Evolutionary conservation across 2,329 filamentous ascomycete genomes (phyloP).

Genomic region (Calonectria fujianensis): DNA sequence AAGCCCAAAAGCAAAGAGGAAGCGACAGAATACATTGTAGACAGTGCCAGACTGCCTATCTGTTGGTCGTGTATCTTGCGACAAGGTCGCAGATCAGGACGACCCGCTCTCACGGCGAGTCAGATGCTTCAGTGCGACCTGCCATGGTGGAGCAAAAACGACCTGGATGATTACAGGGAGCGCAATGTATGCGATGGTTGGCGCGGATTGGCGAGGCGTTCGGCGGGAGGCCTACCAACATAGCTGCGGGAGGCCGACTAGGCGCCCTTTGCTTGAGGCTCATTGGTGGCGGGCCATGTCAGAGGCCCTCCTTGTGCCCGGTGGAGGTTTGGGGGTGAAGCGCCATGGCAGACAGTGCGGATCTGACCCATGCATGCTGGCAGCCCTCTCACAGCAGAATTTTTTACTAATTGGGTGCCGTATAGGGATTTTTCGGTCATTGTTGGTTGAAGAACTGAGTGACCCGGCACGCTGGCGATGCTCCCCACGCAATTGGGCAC

Average conservation of each 20-base stretch:
- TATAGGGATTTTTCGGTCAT: conserved; percentile 5
- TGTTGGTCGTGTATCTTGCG: conserved; percentile 8
- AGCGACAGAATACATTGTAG: conserved; percentile 1
- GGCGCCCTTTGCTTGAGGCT: neutral
- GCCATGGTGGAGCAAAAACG: conserved; percentile 8
- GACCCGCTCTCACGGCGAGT: conserved; percentile 13
- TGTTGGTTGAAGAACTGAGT: neutral
- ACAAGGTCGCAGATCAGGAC: neutral
- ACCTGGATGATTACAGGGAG: neutral
- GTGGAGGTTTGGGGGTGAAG: conserved; percentile 2
- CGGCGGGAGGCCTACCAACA: conserved; percentile 25
- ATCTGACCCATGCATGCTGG: conserved; percentile 13
- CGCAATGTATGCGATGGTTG: neutral
- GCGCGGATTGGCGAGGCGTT: conserved; percentile 1
- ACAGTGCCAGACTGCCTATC: conserved; percentile 11
- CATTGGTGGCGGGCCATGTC: conserved; percentile 10
- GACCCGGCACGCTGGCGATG: neutral
- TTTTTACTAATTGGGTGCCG: conserved; percentile 15
- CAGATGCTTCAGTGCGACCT: neutral
- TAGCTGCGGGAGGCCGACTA: conserved; percentile 33
- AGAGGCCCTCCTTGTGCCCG: neutral
- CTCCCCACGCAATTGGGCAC: conserved; percentile 8
- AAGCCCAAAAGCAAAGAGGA: conserved; percentile 15
- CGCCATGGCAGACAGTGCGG: conserved; percentile 13
- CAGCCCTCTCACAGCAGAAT: neutral